A percentile compares a stretch with the other conserved stretches of the same genome.
These are phyloP conservation scores for Colletotrichum gloeosporioides DNA, from an alignment of 2,329 filamentous ascomycete genomes.

Conservation along the genomic window DNA sequence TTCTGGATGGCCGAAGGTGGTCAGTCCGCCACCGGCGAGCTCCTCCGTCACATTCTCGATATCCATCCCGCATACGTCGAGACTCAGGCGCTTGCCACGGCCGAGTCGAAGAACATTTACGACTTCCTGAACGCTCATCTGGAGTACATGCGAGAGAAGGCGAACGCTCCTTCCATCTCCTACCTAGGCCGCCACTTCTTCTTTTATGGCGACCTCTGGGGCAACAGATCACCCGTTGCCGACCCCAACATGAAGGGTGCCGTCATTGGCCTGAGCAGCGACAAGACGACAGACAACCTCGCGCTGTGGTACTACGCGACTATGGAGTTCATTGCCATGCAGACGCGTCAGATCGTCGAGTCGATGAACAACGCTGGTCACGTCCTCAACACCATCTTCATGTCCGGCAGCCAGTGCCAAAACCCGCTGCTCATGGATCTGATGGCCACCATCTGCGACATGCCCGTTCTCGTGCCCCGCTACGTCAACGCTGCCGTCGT, in stretches of 20 bases:
- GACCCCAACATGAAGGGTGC: constrained; percentile 93
- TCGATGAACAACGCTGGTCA: constrained; percentile 93
- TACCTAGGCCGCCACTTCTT: constrained; percentile 94
- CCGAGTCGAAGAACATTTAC: constrained; percentile 88
- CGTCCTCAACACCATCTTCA: constrained; percentile 91
- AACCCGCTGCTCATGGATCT: constrained; percentile 92
- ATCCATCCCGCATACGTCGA: constrained; percentile 91
- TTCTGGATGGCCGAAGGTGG: constrained; percentile 98
- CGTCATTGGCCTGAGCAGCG: constrained; percentile 84
- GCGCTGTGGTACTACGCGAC: constrained; percentile 94
- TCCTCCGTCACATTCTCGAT: constrained; percentile 92
- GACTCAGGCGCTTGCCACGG: constrained; percentile 78
- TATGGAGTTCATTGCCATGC: constrained; percentile 97
- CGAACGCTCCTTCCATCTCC: constrained; percentile 76
- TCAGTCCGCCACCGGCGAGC: constrained; percentile 93
- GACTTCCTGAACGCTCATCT: constrained; percentile 93
- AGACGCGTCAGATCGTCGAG: constrained; percentile 94
- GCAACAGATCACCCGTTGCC: constrained; percentile 92
- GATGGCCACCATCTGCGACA: constrained; percentile 86
- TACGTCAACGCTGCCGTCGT: constrained; percentile 97
- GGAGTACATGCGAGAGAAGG: constrained; percentile 73
- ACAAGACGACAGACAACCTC: constrained; percentile 86
- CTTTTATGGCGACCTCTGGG: constrained; percentile 98
- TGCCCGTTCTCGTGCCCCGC: constrained; percentile 91
- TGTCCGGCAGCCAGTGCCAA: constrained; percentile 98